Evolutionary conservation across 257 asterid species (phyloP).

Genomic region (Lithospermum erythrorhizon): DNA sequence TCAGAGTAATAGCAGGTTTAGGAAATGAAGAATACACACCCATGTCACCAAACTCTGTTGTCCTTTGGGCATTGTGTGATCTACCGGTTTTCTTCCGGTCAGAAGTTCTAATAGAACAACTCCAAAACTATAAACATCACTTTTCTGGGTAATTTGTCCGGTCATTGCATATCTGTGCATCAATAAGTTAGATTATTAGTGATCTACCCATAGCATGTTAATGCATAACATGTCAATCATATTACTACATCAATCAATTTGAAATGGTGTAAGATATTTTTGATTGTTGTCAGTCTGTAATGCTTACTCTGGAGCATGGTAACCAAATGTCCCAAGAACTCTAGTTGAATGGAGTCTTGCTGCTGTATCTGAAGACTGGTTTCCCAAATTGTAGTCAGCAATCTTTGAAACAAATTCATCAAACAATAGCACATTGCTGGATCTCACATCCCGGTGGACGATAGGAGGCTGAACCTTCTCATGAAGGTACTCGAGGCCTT

Average conservation of each 20-base stretch:
- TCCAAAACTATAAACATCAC: slow-evolving; percentile 88
- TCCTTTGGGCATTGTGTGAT: slow-evolving; percentile 95
- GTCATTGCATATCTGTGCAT: slow-evolving; percentile 74
- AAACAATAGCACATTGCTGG: slow-evolving; percentile 78
- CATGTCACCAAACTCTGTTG: slow-evolving; percentile 88
- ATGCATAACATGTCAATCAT: too few relatives aligned
- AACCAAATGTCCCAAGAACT: slow-evolving; percentile 84
- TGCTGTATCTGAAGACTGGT: slow-evolving; percentile 85
- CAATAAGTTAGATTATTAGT: neutral
- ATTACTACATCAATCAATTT: too few relatives aligned
- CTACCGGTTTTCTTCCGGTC: slow-evolving; percentile 85
- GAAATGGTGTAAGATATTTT: neutral
- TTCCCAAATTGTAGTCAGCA: slow-evolving; percentile 74
- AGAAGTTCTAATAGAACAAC: slow-evolving; percentile 69
- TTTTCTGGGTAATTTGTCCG: slow-evolving; percentile 79
- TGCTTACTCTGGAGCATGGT: slow-evolving; percentile 88
- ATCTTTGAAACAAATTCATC: slow-evolving; percentile 70
- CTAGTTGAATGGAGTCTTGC: slow-evolving; percentile 87
- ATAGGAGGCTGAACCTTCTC: slow-evolving; percentile 83
- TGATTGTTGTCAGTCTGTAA: neutral
- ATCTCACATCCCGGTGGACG: slow-evolving; percentile 83
- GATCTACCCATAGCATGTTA: neutral
- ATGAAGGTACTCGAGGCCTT: slow-evolving; percentile 72
- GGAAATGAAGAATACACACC: slow-evolving; percentile 23
- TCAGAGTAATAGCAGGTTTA: neutral